phyloP scores from a whole-genome alignment of 148 eudicot genomes.

The Arctostaphylos glauca region DNA sequence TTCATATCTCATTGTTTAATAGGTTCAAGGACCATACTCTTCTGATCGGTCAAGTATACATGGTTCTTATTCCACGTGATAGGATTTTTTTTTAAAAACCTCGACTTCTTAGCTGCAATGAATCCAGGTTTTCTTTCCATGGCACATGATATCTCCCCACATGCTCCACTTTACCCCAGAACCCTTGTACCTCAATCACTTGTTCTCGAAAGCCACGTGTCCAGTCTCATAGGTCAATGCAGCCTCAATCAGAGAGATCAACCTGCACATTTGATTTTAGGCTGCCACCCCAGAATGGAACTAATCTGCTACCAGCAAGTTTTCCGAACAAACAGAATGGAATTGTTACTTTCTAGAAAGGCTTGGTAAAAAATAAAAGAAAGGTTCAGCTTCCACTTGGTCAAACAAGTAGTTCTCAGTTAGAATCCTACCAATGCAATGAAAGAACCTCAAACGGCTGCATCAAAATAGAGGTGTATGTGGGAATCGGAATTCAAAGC shows the following conservation, averaged over 20 bases:
- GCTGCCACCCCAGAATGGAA: neutral
- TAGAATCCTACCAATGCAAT: neutral
- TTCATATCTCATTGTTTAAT: neutral
- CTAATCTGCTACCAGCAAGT: neutral
- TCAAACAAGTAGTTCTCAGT: neutral
- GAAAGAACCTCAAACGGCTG: neutral
- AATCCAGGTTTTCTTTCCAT: neutral
- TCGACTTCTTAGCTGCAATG: neutral
- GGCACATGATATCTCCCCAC: neutral
- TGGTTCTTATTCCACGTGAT: neutral
- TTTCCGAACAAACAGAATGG: neutral
- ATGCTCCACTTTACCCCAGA: neutral
- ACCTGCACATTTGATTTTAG: too few relatives aligned
- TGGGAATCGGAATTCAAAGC: neutral
- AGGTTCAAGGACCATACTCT: neutral
- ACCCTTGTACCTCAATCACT: neutral
- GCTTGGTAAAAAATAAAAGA: neutral
- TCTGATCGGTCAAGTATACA: neutral
- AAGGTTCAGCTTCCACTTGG: neutral
- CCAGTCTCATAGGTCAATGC: too few relatives aligned
- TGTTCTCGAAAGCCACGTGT: too few relatives aligned
- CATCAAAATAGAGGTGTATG: neutral
- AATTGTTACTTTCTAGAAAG: neutral
- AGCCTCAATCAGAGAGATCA: too few relatives aligned
- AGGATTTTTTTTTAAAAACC: neutral